Percentiles rank a stretch among this genome's conserved stretches.
Conservation (phyloP, 345 rosid species). For the Laguncularia racemosa region DNA sequence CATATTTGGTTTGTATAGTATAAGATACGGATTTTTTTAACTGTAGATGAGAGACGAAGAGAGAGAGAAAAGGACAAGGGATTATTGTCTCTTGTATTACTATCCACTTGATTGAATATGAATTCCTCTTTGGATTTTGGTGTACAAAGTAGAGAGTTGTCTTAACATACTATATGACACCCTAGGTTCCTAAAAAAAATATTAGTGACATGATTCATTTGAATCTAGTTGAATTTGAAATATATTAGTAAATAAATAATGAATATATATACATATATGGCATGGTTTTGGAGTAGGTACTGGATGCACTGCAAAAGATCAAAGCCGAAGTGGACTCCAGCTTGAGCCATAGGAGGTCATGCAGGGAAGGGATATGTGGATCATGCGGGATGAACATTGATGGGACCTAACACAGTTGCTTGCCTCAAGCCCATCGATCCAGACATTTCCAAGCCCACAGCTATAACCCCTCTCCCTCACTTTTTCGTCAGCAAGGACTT, state of each 20-base stretch:
- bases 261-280: not conserved
- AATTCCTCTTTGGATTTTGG: not conserved
- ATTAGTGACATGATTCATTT: too few relatives aligned
- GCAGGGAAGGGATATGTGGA: constrained; percentile 78
- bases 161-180: too few relatives aligned
- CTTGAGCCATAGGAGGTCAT: constrained; percentile 54
- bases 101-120: too few relatives aligned
- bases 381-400: constrained; percentile 67
- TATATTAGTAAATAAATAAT: not conserved
- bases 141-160: too few relatives aligned
- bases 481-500: constrained; percentile 61
- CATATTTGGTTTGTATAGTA: too few relatives aligned
- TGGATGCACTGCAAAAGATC: constrained; percentile 61
- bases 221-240: not conserved
- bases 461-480: constrained; percentile 63
- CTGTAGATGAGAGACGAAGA: too few relatives aligned
- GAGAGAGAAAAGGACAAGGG: too few relatives aligned
- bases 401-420: constrained; percentile 63
- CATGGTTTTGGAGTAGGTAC: constrained; percentile 26
- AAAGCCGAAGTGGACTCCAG: constrained; percentile 60
- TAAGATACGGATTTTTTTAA: too few relatives aligned
- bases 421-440: constrained; percentile 50
- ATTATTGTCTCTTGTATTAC: not conserved
- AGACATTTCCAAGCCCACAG: constrained; percentile 32
- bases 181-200: too few relatives aligned